These are phyloP conservation scores for Sporodiniella umbellata DNA, from an alignment of 371 early-diverging fungal genomes.

Conservation along the genomic window DNA sequence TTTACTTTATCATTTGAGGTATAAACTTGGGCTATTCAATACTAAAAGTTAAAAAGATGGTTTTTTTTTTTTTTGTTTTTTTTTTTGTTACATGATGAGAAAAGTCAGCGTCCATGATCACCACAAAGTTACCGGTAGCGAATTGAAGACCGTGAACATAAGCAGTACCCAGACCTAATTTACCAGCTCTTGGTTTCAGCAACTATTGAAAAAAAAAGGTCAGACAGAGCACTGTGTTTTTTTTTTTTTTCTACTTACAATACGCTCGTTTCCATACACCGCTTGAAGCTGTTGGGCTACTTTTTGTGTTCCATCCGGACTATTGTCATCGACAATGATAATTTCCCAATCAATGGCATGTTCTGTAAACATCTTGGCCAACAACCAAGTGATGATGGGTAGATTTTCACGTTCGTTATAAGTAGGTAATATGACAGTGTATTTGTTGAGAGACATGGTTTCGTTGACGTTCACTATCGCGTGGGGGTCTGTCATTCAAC, in stretches of 20 bases:
- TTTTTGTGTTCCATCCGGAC: conserved; percentile 98
- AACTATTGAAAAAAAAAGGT: conserved; percentile 42
- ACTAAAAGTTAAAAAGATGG: neutral
- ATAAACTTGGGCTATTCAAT: conserved; percentile 89
- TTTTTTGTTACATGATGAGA: conserved; percentile 85
- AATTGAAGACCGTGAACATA: conserved; percentile 95
- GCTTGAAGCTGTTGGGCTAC: conserved; percentile 85
- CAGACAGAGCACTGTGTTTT: neutral
- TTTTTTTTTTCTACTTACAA: conserved; percentile 53
- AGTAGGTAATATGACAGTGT: conserved; percentile 96
- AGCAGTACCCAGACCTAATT: conserved; percentile 95
- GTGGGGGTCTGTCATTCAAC: conserved; percentile 27
- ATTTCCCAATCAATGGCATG: conserved; percentile 90
- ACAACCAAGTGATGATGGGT: conserved; percentile 90
- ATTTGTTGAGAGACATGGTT: conserved; percentile 53
- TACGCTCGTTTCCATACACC: conserved; percentile 84
- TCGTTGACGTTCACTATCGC: conserved; percentile 41
- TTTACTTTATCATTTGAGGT: conserved; percentile 85
- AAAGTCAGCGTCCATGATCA: conserved; percentile 99
- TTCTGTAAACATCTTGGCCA: conserved; percentile 84
- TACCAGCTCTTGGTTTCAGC: conserved; percentile 90
- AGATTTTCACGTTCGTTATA: conserved; percentile 99
- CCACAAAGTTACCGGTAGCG: conserved; percentile 92
- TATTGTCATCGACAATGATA: conserved; percentile 97
- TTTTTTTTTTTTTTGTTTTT: neutral